These are phyloP conservation scores for Epichloe scottii DNA, from an alignment of 2,329 filamentous ascomycete genomes.

Conservation along the genomic window DNA sequence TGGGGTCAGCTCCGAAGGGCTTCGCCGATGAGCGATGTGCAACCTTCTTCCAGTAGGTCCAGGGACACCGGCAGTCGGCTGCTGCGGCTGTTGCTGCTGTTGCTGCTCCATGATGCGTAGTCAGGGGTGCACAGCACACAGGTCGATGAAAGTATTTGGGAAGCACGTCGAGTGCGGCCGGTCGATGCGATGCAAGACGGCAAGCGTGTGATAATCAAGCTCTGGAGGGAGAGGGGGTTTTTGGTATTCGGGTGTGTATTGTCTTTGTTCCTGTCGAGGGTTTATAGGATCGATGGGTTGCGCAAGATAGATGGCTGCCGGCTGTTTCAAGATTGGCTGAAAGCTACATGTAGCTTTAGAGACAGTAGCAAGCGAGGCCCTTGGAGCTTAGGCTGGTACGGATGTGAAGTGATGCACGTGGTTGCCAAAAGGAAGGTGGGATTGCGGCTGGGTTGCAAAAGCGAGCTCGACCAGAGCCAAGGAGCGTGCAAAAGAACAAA, in stretches of 20 bases:
- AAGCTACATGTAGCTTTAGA: constrained; percentile 7
- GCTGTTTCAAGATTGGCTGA: neutral
- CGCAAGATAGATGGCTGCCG: neutral
- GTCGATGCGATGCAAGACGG: constrained; percentile 2
- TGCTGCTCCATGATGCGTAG: constrained; percentile 47
- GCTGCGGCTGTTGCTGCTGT: constrained; percentile 33
- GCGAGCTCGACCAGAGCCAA: constrained; percentile 22
- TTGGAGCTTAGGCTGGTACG: constrained; percentile 4
- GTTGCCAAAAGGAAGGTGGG: constrained; percentile 26
- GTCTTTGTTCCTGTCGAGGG: neutral
- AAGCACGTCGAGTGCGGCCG: constrained; percentile 30
- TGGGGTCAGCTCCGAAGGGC: constrained; percentile 92
- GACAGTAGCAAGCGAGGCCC: constrained; percentile 10
- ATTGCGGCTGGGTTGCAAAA: constrained; percentile 13
- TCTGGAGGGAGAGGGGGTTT: neutral
- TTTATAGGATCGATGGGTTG: neutral
- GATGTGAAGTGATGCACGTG: constrained; percentile 13
- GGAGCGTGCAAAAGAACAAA: constrained; percentile 24
- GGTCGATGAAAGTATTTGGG: neutral
- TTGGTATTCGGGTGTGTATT: neutral
- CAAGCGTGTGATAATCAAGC: neutral
- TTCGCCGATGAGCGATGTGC: constrained; percentile 94
- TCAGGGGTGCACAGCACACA: constrained; percentile 26
- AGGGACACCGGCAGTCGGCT: constrained; percentile 43
- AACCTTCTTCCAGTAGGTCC: constrained; percentile 79